Evolutionary conservation across 208 protist genomes (phyloP), one percentile per base, ranked within the genome.

Genomic region (Vickermania spadyakhi): DNA sequence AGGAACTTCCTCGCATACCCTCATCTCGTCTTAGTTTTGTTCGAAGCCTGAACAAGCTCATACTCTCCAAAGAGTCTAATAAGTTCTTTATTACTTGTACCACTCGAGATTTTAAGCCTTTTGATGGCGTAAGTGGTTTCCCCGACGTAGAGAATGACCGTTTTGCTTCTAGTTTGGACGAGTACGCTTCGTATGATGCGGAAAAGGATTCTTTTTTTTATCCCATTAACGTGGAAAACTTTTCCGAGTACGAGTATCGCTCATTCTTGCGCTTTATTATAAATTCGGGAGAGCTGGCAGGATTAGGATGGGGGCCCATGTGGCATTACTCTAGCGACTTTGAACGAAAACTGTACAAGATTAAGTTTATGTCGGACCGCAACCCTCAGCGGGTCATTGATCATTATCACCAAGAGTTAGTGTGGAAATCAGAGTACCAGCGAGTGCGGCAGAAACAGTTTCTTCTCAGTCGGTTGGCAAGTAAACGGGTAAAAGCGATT

Each of bases 311-410:
- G 86, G 89, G 89, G 0, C 89, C 89, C 0, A 80, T 96, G 69
- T 96, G 89, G 86, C 89, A 96, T 71, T 79, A 90, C 56, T 92
- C 84, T 18, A 92, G 84, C 56, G 76, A 86, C 31, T 96, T 96
- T 72, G 90, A 96, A 72, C 66, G 90, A 22, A 96, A 94, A 67
- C 70, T 94, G 59, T 93, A 94, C 75, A 96, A 96, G 64, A 93
- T 96, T 55, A 85, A 72, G 7, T 96, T 96, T 65, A 81, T 96
- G 69, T 94, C 90, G 0, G 77, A 81, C 31, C 70, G 77, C 18
- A 96, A 96, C 60, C 90, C 90, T 31, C 87, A 96, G 69, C 61
- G 74, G 11, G 84, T 96, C n/a, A 61, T 96, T 45, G 84, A 96
- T 56, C 90, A 96, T 60, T 94, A 96, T 58, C 89, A 96, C 62